Percentiles rank a stretch among this genome's conserved stretches.
These are phyloP conservation scores for Fusarium veterinarium DNA, from an alignment of 2,329 filamentous ascomycete genomes.

Conservation along the genomic window DNA sequence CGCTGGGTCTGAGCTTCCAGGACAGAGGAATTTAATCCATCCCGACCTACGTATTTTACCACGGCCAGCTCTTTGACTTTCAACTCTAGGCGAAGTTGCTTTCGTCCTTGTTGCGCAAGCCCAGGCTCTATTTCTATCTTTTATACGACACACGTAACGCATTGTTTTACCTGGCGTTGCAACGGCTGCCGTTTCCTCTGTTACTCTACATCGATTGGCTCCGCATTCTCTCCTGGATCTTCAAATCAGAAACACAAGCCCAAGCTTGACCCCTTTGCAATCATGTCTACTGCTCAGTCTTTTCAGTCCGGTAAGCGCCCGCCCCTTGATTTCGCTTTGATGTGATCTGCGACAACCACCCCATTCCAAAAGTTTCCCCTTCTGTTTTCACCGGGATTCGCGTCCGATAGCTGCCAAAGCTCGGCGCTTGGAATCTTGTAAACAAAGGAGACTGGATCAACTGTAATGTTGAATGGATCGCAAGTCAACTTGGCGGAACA, in stretches of 20 bases:
- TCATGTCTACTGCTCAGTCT: conserved; percentile 45
- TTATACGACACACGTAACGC: conserved; percentile 28
- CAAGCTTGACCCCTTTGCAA: conserved; percentile 43
- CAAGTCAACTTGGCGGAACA: conserved; percentile 44
- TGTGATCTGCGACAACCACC: conserved; percentile 43
- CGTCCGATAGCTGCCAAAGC: conserved; percentile 31
- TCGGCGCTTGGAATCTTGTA: conserved; percentile 38
- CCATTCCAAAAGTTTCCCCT: conserved; percentile 33
- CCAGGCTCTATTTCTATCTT: conserved; percentile 8
- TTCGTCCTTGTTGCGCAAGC: conserved; percentile 10
- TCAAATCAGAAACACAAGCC: conserved; percentile 42
- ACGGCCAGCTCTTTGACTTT: conserved; percentile 31
- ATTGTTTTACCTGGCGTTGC: conserved; percentile 32
- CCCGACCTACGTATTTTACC: conserved; percentile 40
- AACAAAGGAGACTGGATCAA: conserved; percentile 37
- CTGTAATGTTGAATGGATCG: conserved; percentile 35
- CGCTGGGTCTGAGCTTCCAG: conserved; percentile 46
- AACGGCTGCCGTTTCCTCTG: conserved; percentile 30
- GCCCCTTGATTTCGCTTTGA: conserved; percentile 47
- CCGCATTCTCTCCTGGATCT: conserved; percentile 40
- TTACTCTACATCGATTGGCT: conserved; percentile 28
- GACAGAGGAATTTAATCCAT: conserved; percentile 49
- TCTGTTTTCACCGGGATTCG: conserved; percentile 33
- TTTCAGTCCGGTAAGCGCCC: conserved; percentile 46
- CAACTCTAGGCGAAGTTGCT: conserved; percentile 21